Evolutionary conservation across 2,329 filamentous ascomycete genomes (phyloP).

Genomic region (Massarina eburnea): DNA sequence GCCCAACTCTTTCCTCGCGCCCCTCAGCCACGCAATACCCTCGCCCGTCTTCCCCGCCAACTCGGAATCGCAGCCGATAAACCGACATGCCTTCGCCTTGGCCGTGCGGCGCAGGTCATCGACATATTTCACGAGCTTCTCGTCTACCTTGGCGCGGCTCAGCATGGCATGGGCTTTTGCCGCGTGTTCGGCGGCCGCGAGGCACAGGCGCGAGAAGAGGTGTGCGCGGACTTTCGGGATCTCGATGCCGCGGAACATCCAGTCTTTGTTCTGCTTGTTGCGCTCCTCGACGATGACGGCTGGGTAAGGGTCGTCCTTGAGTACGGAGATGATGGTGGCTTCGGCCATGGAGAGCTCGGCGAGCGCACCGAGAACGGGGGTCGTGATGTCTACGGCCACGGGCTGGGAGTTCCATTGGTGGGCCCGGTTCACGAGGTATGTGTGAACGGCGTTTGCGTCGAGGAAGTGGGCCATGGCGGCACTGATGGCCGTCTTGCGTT

Average conservation of each 20-base stretch:
- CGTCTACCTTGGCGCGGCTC: slow-evolving; percentile 55
- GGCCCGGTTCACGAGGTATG: slow-evolving; percentile 65
- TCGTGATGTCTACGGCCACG: slow-evolving; percentile 45
- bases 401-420: slow-evolving; percentile 42
- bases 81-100: slow-evolving; percentile 82
- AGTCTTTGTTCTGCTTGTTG: slow-evolving; percentile 83
- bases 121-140: slow-evolving; percentile 70
- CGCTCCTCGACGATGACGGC: slow-evolving; percentile 77
- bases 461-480: slow-evolving; percentile 77
- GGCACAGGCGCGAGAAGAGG: slow-evolving; percentile 82
- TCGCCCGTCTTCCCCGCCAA: slow-evolving; percentile 77
- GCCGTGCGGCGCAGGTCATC: slow-evolving; percentile 74
- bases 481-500: slow-evolving; percentile 69
- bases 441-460: slow-evolving; percentile 76
- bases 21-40: slow-evolving; percentile 83
- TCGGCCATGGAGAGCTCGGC: slow-evolving; percentile 75
- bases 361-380: slow-evolving; percentile 47
- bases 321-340: slow-evolving; percentile 82
- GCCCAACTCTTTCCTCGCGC: slow-evolving; percentile 74
- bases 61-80: slow-evolving; percentile 89
- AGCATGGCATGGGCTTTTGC: slow-evolving; percentile 65
- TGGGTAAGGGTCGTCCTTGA: slow-evolving; percentile 94
- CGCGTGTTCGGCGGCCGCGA: slow-evolving; percentile 87
- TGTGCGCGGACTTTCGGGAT: slow-evolving; percentile 88
- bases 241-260: slow-evolving; percentile 92